Evolutionary conservation across 345 rosid genomes (phyloP).

Genomic region (Iberis pinnata): DNA sequence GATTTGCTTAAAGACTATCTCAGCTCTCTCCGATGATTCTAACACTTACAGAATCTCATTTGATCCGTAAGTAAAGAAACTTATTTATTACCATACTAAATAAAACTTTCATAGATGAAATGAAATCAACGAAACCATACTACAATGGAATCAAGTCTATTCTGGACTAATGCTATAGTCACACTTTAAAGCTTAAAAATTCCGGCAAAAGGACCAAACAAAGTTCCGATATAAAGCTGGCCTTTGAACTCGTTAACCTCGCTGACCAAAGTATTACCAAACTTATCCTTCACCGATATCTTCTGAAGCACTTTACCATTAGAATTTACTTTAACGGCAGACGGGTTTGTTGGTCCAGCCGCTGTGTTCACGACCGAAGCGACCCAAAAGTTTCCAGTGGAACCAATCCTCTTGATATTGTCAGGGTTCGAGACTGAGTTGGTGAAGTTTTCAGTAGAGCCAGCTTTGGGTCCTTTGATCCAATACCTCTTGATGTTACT

Average conservation of each 20-base stretch:
- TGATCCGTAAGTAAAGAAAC: too few relatives aligned
- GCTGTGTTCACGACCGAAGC: constrained; percentile 30
- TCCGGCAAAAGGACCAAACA: constrained; percentile 22
- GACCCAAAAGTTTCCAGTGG: constrained; percentile 30
- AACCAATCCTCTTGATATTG: constrained; percentile 28
- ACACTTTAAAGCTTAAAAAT: constrained; percentile 15
- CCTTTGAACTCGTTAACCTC: constrained; percentile 27
- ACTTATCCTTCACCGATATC: constrained; percentile 3
- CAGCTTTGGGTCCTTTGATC: constrained; percentile 32
- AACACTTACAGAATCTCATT: too few relatives aligned
- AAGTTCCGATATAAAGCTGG: constrained; percentile 21
- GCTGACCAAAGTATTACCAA: constrained; percentile 27
- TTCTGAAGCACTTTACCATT: constrained; percentile 23
- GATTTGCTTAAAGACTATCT: constrained; percentile 43
- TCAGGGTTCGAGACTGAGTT: constrained; percentile 26
- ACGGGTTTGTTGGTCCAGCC: constrained; percentile 23
- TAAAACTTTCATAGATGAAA: too few relatives aligned
- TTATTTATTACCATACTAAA: too few relatives aligned
- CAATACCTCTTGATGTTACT: constrained; percentile 33
- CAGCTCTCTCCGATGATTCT: too few relatives aligned
- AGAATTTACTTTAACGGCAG: constrained; percentile 24
- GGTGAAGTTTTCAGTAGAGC: constrained; percentile 28
- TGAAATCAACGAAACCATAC: too few relatives aligned
- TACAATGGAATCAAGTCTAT: too few relatives aligned
- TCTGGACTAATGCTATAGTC: too few relatives aligned